Evolutionary conservation across 2,329 filamentous ascomycete genomes (phyloP).

Genomic region (Geoglossum cookeanum): DNA sequence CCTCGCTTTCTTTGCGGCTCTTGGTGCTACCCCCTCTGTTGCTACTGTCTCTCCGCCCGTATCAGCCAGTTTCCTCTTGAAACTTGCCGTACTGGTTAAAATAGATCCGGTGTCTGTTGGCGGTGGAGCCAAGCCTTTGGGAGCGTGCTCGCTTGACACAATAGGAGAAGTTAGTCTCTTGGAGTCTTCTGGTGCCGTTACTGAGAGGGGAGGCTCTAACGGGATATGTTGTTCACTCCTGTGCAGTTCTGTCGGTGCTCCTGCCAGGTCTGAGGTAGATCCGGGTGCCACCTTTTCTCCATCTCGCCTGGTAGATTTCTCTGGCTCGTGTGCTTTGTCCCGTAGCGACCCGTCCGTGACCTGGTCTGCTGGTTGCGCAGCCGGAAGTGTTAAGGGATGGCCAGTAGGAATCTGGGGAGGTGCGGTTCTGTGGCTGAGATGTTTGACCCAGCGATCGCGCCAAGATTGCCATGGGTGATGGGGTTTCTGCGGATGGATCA

Average conservation of each 20-base stretch:
- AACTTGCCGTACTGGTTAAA: not conserved
- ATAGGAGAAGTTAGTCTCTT: not conserved
- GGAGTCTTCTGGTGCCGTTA: not conserved
- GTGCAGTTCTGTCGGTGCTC: not conserved
- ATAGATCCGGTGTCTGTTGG: not conserved
- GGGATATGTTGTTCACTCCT: not conserved
- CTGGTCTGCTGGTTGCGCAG: not conserved
- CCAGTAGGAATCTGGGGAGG: slow-evolving; percentile 15
- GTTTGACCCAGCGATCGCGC: slow-evolving; percentile 27
- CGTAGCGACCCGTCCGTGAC: no score
- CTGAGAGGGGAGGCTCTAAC: not conserved
- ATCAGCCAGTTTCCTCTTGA: not conserved
- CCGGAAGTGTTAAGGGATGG: not conserved
- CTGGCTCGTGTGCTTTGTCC: not conserved
- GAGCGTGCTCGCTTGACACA: not conserved
- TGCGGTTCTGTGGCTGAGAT: slow-evolving; percentile 16
- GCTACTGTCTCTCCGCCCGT: not conserved
- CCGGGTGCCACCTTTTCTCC: not conserved
- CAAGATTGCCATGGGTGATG: slow-evolving; percentile 29
- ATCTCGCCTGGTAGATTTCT: not conserved
- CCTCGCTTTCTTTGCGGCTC: not conserved
- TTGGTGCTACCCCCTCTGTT: not conserved
- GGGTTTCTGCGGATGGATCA: slow-evolving; percentile 18
- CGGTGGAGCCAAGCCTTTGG: not conserved
- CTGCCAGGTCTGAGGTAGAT: not conserved